Base-by-base conservation (phyloP, 1,284 basidiomycete genomes). In the Ceratobasidium sp. region DNA sequence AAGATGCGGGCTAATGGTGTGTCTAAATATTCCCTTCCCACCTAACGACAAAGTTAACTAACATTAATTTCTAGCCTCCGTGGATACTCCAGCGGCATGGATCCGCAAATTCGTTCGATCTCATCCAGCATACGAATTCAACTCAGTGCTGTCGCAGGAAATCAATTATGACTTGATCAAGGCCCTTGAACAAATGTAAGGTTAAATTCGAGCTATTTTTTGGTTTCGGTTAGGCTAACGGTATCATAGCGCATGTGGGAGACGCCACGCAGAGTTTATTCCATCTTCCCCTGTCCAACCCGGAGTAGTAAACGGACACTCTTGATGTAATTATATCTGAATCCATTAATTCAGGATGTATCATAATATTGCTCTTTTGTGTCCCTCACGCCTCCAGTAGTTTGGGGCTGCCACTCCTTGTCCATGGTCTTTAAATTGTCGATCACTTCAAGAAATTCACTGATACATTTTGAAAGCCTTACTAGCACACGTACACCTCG, bases 131-230 rank as follows among this genome's bases (percentile, higher is more conserved):
- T 99, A 99, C 87, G 93, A 94, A 85, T 88, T 91, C 69, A 96
- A 99, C 85, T 97, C 96, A 52, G 92, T 94, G 46, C 94, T 99
- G 33, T 93, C 88, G 67, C 90, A 95, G 82, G 92, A 94, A 85
- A 95, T 99, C 83, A 98, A 97, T 83, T 98, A 96, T 83, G 98
- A 99, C 85, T 89, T 99, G 59, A 89, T 98, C 84, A 89, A 92
- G 71, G 93, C 94, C 4, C 86, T 98, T 20, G 96, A 99, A 83
- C 91, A 94, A 83, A 94, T 99, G 94, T 96, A 83, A 84, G 94
- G n/a, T 44, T 26, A n/a, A 48, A 7, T n/a, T 66, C 6, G 17
- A 10, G n/a, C 59, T 23, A 15, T 44, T 44, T 44, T 40, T 4
- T 48, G 7, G 7, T 46, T 15, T 46, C n/a, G 13, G n/a, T 54